These are phyloP conservation scores for Cryptosporidium baileyi DNA, from an alignment of 169 alveolate species.

Conservation along the genomic window DNA sequence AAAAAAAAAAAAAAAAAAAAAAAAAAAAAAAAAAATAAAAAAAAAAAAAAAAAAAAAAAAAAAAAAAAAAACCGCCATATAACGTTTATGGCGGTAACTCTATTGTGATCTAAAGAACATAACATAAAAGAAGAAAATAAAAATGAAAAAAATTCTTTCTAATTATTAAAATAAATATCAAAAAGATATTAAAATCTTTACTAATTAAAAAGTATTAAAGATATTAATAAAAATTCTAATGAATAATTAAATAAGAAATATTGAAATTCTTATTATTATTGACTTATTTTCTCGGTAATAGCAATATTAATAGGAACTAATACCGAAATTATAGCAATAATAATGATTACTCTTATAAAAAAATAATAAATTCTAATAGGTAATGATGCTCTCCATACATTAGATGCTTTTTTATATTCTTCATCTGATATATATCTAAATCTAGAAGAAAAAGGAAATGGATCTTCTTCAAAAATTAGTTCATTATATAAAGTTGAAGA, in stretches of 20 bases:
- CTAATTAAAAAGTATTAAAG: background rate
- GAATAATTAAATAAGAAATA: background rate
- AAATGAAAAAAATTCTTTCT: too few relatives aligned
- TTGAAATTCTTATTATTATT: background rate
- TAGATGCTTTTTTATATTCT: conserved; percentile 25
- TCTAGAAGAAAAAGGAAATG: conserved; percentile 51
- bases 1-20: too few relatives aligned
- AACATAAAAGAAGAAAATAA: too few relatives aligned
- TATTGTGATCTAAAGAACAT: too few relatives aligned
- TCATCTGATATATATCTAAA: conserved; percentile 58
- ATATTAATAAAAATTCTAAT: background rate
- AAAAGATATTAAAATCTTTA: background rate
- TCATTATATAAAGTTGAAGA: background rate
- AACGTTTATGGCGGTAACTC: too few relatives aligned
- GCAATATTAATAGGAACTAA: conserved; percentile 50
- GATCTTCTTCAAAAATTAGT: background rate
- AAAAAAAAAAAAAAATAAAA: too few relatives aligned
- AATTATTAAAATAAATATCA: background rate
- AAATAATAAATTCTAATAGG: conserved; percentile 19
- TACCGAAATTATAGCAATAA: conserved; percentile 6
- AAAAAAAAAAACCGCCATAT: too few relatives aligned
- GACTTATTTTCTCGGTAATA: conserved; percentile 29
- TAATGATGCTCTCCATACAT: conserved; percentile 52
- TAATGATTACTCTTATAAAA: background rate
- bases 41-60: too few relatives aligned